These are phyloP conservation scores for Neurospora sublineolata DNA, from an alignment of 495 filamentous ascomycete species.

Conservation along the genomic window DNA sequence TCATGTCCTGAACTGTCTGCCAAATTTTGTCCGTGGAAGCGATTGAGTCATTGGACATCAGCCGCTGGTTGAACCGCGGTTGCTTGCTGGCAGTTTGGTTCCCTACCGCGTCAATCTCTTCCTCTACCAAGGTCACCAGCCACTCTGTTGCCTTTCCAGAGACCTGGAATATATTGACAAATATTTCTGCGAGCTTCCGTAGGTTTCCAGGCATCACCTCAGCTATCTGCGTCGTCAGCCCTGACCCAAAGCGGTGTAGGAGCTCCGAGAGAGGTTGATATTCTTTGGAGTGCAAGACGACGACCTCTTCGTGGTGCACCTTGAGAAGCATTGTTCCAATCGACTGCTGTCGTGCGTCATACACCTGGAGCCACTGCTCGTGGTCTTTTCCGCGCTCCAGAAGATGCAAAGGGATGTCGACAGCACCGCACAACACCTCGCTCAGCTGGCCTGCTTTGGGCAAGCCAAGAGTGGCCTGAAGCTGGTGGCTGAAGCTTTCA, in stretches of 20 bases:
- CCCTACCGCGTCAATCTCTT: conserved; percentile 88
- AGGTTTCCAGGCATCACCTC: conserved; percentile 66
- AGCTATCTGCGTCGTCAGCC: conserved; percentile 76
- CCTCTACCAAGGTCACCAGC: conserved; percentile 86
- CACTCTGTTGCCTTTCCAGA: conserved; percentile 81
- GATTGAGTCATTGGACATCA: conserved; percentile 69
- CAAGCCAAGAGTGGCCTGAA: conserved; percentile 32
- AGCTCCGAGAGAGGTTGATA: conserved; percentile 78
- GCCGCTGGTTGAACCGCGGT: conserved; percentile 60
- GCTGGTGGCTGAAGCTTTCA: conserved; percentile 31
- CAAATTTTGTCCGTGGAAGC: conserved; percentile 45
- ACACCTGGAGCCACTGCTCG: conserved; percentile 83
- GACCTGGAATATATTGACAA: conserved; percentile 93
- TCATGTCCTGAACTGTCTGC: conserved; percentile 48
- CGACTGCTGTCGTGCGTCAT: conserved; percentile 56
- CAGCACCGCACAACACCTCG: conserved; percentile 50
- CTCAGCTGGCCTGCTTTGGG: conserved; percentile 25
- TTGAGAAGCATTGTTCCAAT: conserved; percentile 84
- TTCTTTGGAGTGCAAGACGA: conserved; percentile 75
- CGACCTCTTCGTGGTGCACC: conserved; percentile 71
- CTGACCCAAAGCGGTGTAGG: conserved; percentile 71
- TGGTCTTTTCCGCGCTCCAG: conserved; percentile 64
- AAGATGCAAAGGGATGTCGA: conserved; percentile 78
- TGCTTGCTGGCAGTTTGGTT: conserved; percentile 62
- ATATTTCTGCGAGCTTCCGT: conserved; percentile 67